A percentile compares a stretch with the other conserved stretches of the same genome.
These are phyloP conservation scores for Aspergillus melleus DNA, from an alignment of 2,329 filamentous ascomycete genomes.

Conservation along the genomic window DNA sequence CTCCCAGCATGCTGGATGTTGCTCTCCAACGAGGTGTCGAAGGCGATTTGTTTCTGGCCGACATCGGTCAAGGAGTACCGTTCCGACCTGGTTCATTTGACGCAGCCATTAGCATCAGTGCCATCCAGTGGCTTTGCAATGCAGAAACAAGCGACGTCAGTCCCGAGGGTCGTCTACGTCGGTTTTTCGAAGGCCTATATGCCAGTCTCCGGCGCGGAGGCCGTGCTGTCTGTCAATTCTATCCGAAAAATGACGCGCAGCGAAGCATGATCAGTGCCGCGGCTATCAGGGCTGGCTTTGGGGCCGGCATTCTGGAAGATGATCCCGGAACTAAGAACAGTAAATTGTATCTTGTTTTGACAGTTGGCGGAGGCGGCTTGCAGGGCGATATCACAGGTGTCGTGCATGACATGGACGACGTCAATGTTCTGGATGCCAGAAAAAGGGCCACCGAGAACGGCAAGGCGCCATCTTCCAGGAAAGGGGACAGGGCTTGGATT, in stretches of 20 bases:
- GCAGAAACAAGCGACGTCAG: slow-evolving; percentile 85
- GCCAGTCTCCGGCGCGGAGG: slow-evolving; percentile 79
- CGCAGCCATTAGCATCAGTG: slow-evolving; percentile 89
- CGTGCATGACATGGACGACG: slow-evolving; percentile 82
- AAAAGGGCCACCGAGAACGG: slow-evolving; percentile 48
- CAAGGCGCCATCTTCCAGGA: slow-evolving; percentile 45
- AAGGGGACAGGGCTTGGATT: slow-evolving; percentile 54
- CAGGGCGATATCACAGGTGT: slow-evolving; percentile 81
- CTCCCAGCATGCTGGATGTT: slow-evolving; percentile 92
- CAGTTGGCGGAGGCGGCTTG: slow-evolving; percentile 72
- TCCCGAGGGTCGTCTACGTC: slow-evolving; percentile 71
- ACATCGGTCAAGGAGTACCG: slow-evolving; percentile 93
- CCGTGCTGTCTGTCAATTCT: slow-evolving; percentile 93
- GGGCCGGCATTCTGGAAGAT: slow-evolving; percentile 90
- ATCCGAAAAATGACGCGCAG: slow-evolving; percentile 92
- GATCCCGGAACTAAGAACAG: slow-evolving; percentile 94
- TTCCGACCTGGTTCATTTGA: slow-evolving; percentile 93
- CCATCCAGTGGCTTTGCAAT: slow-evolving; percentile 98
- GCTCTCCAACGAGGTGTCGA: slow-evolving; percentile 89
- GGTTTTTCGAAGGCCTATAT: slow-evolving; percentile 94
- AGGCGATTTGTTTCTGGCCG: slow-evolving; percentile 88
- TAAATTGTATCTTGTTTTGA: slow-evolving; percentile 94
- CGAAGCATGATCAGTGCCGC: slow-evolving; percentile 88
- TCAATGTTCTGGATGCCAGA: slow-evolving; percentile 74
- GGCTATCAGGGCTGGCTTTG: slow-evolving; percentile 90